Evolutionary conservation across 1,284 basidiomycete genomes (phyloP).

Genomic region (Leccinum angustisporum): DNA sequence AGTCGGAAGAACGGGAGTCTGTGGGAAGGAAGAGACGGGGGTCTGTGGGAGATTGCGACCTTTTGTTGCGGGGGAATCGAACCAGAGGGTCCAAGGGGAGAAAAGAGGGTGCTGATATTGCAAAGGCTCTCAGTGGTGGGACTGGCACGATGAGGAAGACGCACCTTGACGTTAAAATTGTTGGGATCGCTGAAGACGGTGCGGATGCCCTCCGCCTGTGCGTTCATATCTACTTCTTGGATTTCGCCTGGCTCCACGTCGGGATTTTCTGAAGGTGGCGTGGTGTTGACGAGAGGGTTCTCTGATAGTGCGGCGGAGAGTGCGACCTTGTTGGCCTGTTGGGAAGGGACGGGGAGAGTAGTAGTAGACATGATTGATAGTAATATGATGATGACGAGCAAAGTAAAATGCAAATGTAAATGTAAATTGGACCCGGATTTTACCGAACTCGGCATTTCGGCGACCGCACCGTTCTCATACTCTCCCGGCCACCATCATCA

Average conservation of each 20-base stretch:
- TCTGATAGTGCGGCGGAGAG: constrained; percentile 68
- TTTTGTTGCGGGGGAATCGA: constrained; percentile 90
- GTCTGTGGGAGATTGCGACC: constrained; percentile 85
- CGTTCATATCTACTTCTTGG: constrained; percentile 77
- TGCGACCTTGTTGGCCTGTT: constrained; percentile 73
- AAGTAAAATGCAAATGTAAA: not conserved
- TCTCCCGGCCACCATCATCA: constrained; percentile 27
- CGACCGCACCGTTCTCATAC: not conserved
- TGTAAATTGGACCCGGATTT: constrained; percentile 19
- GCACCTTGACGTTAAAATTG: constrained; percentile 90
- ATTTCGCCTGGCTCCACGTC: constrained; percentile 68
- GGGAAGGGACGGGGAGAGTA: constrained; percentile 54
- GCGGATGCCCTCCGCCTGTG: constrained; percentile 77
- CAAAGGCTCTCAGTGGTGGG: constrained; percentile 10
- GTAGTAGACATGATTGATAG: constrained; percentile 7
- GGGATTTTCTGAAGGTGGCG: constrained; percentile 37
- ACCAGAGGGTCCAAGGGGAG: constrained; percentile 96
- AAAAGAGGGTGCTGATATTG: constrained; percentile 79
- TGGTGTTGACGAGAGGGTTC: constrained; percentile 39
- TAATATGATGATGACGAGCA: not conserved
- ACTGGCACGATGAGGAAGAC: constrained; percentile 16
- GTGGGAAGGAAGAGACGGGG: constrained; percentile 74
- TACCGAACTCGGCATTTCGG: constrained; percentile 20
- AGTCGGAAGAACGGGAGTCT: constrained; percentile 67
- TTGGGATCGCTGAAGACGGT: constrained; percentile 90